Evolutionary conservation across 257 asterid genomes (phyloP).

Genomic region (Solanum chaucha): DNA sequence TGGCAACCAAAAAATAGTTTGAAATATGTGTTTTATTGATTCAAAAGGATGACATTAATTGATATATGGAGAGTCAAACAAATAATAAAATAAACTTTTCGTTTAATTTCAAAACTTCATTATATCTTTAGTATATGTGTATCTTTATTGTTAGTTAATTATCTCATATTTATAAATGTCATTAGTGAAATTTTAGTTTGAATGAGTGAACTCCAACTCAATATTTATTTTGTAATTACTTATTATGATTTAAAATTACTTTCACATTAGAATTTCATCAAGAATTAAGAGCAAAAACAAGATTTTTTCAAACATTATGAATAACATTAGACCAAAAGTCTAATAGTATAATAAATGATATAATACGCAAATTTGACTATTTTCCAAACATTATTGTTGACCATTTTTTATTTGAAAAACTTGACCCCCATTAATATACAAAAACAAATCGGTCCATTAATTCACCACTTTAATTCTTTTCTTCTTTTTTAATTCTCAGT

Average conservation of each 20-base stretch:
- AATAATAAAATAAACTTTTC: not conserved
- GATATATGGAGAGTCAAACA: not conserved
- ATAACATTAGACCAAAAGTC: not conserved
- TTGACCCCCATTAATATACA: not conserved
- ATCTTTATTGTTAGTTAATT: not conserved
- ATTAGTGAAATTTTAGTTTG: not conserved
- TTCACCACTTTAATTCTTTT: not conserved
- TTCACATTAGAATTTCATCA: not conserved
- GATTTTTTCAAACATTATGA: not conserved
- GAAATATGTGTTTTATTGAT: not conserved
- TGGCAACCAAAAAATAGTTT: not conserved
- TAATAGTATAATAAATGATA: not conserved
- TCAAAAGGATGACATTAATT: not conserved
- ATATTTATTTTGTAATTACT: not conserved
- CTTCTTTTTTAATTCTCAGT: not conserved
- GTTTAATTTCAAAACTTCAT: not conserved
- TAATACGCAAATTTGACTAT: not conserved
- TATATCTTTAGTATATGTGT: not conserved
- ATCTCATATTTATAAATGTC: not conserved
- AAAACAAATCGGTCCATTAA: not conserved
- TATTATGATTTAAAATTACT: not conserved
- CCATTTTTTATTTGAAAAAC: not conserved
- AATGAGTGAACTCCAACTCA: not conserved
- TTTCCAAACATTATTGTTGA: not conserved
- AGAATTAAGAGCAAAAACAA: not conserved